phyloP scores from a whole-genome alignment of 1,284 basidiomycete genomes.

The Marasmius tenuissimus region DNA sequence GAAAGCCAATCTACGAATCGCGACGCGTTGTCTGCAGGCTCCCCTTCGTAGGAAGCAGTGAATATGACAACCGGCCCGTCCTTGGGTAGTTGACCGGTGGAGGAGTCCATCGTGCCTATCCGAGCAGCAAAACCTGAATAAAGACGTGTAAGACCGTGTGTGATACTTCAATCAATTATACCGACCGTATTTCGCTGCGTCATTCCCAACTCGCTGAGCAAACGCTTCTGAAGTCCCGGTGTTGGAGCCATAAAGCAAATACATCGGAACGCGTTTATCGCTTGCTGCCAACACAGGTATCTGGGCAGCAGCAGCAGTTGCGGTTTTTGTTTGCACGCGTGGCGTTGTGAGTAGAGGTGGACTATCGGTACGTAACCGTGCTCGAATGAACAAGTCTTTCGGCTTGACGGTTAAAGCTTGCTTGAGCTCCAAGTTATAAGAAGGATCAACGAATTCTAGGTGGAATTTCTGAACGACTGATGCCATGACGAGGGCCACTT shows the following conservation, averaged over 20 bases:
- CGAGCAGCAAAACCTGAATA: constrained; percentile 38
- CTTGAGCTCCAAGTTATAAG: constrained; percentile 42
- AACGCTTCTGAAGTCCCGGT: constrained; percentile 53
- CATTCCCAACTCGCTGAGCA: constrained; percentile 44
- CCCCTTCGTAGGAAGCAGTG: constrained; percentile 54
- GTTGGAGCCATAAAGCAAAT: constrained; percentile 50
- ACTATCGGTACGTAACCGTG: constrained; percentile 21
- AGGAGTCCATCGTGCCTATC: constrained; percentile 45
- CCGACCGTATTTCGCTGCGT: constrained; percentile 37
- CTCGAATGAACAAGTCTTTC: constrained; percentile 40
- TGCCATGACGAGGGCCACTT: constrained; percentile 41
- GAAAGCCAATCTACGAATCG: constrained; percentile 45
- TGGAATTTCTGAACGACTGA: constrained; percentile 46
- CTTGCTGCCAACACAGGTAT: neutral
- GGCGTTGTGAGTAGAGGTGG: constrained; percentile 9
- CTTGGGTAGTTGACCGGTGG: constrained; percentile 37
- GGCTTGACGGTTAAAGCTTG: constrained; percentile 52
- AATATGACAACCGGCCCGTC: constrained; percentile 50
- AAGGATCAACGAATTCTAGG: constrained; percentile 39
- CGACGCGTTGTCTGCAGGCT: constrained; percentile 51
- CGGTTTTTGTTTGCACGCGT: neutral
- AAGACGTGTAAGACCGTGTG: neutral
- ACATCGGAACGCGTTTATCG: constrained; percentile 25
- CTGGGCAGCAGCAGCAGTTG: neutral
- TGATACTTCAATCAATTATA: neutral